Evolutionary conservation across 169 alveolate genomes (phyloP).

Genomic region (Cryptosporidium viatorum): DNA sequence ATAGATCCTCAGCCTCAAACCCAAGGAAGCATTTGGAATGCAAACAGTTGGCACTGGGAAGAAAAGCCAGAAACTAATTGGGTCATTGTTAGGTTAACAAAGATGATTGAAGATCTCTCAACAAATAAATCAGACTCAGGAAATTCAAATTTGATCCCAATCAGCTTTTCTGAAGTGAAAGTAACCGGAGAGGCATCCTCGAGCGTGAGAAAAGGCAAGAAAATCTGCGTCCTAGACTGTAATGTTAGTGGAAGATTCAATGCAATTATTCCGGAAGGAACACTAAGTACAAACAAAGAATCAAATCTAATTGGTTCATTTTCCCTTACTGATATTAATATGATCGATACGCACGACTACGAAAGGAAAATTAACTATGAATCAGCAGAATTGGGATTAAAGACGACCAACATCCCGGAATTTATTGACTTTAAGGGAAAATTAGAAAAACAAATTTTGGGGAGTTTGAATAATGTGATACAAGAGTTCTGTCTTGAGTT

Average conservation of each 20-base stretch:
- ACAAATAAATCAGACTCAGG: neutral
- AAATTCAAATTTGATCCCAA: slow-evolving; percentile 17
- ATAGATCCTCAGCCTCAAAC: slow-evolving; percentile 20
- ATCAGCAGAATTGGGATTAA: slow-evolving; percentile 40
- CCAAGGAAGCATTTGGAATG: slow-evolving; percentile 80
- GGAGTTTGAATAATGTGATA: slow-evolving; percentile 13
- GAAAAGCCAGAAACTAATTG: slow-evolving; percentile 80
- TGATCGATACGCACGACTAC: slow-evolving; percentile 61
- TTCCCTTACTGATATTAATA: slow-evolving; percentile 40
- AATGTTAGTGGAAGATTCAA: slow-evolving; percentile 9
- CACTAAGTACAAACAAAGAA: neutral
- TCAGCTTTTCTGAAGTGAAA: slow-evolving; percentile 66
- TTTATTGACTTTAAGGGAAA: slow-evolving; percentile 6
- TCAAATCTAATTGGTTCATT: slow-evolving; percentile 13
- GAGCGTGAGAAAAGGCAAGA: slow-evolving; percentile 79
- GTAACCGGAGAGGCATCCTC: slow-evolving; percentile 81
- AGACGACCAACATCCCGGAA: neutral
- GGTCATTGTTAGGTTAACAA: slow-evolving; percentile 77
- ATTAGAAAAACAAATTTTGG: slow-evolving; percentile 24
- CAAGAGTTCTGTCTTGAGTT: slow-evolving; percentile 42
- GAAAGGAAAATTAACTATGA: slow-evolving; percentile 32
- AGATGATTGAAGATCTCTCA: slow-evolving; percentile 52
- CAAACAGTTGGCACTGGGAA: slow-evolving; percentile 81
- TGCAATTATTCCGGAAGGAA: slow-evolving; percentile 19
- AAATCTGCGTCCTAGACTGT: slow-evolving; percentile 75